Conservation (phyloP, 305 asterid species). For the Euphrasia arctica region DNA sequence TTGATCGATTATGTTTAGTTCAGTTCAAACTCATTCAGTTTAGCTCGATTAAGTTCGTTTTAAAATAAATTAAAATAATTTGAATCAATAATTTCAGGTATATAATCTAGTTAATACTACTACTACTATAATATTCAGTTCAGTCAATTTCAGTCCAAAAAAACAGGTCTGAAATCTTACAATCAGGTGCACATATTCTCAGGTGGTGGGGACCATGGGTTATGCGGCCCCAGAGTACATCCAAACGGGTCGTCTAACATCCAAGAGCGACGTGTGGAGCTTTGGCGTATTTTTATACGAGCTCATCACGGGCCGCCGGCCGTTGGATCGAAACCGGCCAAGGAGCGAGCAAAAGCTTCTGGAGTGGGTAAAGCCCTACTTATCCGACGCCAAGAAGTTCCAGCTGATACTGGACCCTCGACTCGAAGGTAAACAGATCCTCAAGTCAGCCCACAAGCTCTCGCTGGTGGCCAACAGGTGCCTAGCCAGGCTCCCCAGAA, state of each 20-base stretch:
- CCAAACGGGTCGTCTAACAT: slow-evolving; percentile 88
- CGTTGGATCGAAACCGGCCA: slow-evolving; percentile 85
- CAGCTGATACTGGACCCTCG: slow-evolving; percentile 76
- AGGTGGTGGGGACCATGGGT: slow-evolving; percentile 97
- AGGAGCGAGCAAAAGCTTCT: slow-evolving; percentile 83
- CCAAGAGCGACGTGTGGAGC: slow-evolving; percentile 96
- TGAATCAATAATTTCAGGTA: no score
- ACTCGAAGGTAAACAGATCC: slow-evolving; percentile 51
- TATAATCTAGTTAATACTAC: no score
- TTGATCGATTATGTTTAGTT: no score
- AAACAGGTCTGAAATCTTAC: no score
- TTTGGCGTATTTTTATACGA: slow-evolving; percentile 92
- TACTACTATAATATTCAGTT: no score
- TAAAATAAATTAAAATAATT: no score
- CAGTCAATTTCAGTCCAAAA: no score
- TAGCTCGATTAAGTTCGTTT: no score
- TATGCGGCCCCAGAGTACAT: slow-evolving; percentile 96
- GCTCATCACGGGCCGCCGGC: slow-evolving; percentile 91
- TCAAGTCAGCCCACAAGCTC: slow-evolving; percentile 81
- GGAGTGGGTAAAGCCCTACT: slow-evolving; percentile 90
- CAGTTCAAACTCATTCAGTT: no score
- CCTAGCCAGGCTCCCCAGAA: slow-evolving; percentile 58
- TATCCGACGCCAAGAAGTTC: slow-evolving; percentile 77
- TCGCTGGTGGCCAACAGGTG: slow-evolving; percentile 85
- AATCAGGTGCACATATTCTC: slow-evolving; percentile 7